Base-by-base conservation (phyloP, 2,329 filamentous ascomycete species). In the Arthrobotrys sinensis region DNA sequence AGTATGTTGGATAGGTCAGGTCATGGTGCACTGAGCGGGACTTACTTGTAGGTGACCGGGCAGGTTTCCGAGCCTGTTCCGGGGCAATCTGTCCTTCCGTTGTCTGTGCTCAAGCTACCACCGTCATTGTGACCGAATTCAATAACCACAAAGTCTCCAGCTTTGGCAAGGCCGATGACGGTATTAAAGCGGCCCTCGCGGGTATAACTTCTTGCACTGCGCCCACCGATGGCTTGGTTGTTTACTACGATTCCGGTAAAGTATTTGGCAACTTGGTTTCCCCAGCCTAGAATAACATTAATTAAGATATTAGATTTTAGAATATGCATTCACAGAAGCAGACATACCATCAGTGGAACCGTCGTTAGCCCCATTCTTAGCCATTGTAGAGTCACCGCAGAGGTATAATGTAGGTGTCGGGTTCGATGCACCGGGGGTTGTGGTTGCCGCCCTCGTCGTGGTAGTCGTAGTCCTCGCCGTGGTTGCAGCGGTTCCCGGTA, bases 91-190 rank as follows among this genome's bases (percentile, higher is more conserved):
- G 38, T 66, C 21, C 72, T 69, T 36, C 72, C 72, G 24, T 76
- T 76, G 16, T 76, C 72, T 14, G 72, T 76, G 21, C 32, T 63
- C 38, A 76, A 65, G 38, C 87, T 87, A 1, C 90, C 90, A 21
- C 90, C 91, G 80, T 92, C 91, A 81, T 93, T 93, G 85, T 92
- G 91, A 0, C 91, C 91, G 81, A 92, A 91, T 81, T 92, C 90
- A 66, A 92, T 91, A 66, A 92, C 85, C 0, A 92, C 90, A 83
- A 89, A 90, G 83, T 92, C 91, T 36, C 89, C 89, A 0, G 85
- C 70, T 81, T 87, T 80, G 24, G 92, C 85, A 1, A 85, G 81
- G 36, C 86, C 83, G 55, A 88, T 87, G 65, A 92, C 87, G 0
- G 85, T 86, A 14, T 86, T 83, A 84, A 92, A 93, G 12, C 89